Conservation (phyloP, 2,329 filamentous ascomycete genomes). For the Colletotrichum tropicale region DNA sequence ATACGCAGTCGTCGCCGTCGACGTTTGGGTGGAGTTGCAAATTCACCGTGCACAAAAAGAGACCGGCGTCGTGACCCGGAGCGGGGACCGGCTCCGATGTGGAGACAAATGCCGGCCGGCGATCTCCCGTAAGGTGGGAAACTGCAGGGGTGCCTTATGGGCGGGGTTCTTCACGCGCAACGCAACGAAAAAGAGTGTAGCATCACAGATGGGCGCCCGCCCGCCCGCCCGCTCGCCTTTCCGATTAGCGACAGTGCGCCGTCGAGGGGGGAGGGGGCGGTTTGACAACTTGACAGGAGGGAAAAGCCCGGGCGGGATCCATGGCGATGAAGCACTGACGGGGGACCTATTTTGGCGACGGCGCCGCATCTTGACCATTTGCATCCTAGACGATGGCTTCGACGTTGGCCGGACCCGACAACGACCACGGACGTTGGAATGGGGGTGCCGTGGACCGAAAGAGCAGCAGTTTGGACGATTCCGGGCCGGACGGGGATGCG, state of each 20-base stretch:
- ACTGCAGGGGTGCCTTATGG: conserved; percentile 2
- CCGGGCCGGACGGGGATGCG: not conserved
- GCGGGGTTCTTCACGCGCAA: not conserved
- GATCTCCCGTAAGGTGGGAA: not conserved
- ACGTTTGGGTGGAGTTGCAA: not conserved
- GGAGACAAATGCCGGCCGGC: not conserved
- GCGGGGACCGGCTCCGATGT: not conserved
- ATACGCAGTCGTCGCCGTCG: not conserved
- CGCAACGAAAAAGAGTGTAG: not conserved
- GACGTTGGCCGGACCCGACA: not conserved
- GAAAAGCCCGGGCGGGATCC: not conserved
- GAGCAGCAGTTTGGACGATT: not conserved
- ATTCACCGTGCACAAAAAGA: not conserved
- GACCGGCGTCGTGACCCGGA: not conserved
- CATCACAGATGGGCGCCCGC: conserved; percentile 4
- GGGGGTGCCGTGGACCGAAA: not conserved
- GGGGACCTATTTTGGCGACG: not conserved
- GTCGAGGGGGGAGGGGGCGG: not conserved
- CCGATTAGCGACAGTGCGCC: too few species aligned
- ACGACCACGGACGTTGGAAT: conserved; percentile 4
- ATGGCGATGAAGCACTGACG: not conserved
- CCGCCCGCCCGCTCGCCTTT: too few species aligned
- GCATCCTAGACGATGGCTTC: not conserved
- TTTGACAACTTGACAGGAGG: conserved; percentile 11
- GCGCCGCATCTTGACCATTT: not conserved